These are phyloP conservation scores for Closterium sp. DNA, from an alignment of 139 green algal species.

Conservation along the genomic window DNA sequence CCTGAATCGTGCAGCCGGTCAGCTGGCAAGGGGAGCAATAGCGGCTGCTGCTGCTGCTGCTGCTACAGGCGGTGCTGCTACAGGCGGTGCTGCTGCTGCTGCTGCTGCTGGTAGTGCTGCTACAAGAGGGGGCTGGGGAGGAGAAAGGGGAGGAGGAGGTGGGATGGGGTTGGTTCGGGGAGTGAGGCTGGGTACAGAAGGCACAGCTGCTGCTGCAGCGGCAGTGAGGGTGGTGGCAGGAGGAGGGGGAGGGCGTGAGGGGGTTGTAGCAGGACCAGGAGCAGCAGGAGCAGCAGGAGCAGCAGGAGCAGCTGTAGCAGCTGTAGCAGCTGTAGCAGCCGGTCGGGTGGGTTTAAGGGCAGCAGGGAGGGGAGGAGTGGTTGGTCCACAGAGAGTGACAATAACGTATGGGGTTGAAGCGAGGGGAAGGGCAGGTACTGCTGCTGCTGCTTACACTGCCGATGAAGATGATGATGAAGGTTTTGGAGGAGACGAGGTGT, in stretches of 20 bases:
- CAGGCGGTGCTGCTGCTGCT: background rate
- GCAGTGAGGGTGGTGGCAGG: background rate
- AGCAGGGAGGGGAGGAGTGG: background rate
- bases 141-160: background rate
- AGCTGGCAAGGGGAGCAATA: background rate
- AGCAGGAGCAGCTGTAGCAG: background rate
- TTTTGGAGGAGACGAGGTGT: background rate
- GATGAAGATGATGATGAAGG: background rate
- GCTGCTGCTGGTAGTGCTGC: background rate
- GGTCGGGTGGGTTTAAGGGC: background rate
- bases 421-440: too few species aligned
- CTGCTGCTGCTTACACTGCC: too few species aligned
- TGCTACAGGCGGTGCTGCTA: background rate
- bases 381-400: background rate
- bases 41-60: background rate
- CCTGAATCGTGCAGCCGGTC: background rate
- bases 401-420: background rate
- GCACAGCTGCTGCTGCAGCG: background rate
- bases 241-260: background rate
- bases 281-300: background rate
- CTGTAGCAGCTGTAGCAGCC: background rate
- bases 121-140: background rate
- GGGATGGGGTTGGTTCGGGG: background rate
- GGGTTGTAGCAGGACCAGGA: background rate
- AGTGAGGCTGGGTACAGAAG: background rate